Evolutionary conservation across 352 stramenopile species (phyloP).

Genomic region (Stramenopiles sp.): DNA sequence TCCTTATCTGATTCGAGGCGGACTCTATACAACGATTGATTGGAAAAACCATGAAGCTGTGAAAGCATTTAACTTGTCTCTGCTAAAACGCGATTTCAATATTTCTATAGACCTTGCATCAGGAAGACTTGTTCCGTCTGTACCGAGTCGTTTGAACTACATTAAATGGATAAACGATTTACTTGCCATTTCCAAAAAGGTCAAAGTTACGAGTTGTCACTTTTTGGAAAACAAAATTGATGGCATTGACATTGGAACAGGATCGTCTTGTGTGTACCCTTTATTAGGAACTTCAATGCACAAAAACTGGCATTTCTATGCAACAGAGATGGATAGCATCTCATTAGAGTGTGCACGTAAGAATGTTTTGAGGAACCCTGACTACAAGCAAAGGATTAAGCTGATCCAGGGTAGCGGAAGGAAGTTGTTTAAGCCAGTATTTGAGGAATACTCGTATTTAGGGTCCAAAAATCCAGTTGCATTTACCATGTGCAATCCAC

Average conservation of each 20-base stretch:
- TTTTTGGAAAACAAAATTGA: no score
- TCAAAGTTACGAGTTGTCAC: no score
- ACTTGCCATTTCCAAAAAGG: no score
- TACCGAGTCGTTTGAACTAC: conserved; percentile 86
- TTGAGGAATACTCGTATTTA: conserved; percentile 14
- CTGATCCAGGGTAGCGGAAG: conserved; percentile 28
- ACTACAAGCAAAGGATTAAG: conserved; percentile 39
- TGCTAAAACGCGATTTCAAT: no score
- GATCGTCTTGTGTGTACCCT: conserved; percentile 82
- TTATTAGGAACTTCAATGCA: conserved; percentile 52
- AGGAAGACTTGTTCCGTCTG: no score
- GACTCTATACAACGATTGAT: no score
- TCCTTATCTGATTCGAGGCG: no score
- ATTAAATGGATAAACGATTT: conserved; percentile 82
- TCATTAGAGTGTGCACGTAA: conserved; percentile 49
- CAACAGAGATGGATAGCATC: conserved; percentile 70
- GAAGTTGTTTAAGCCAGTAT: conserved; percentile 23
- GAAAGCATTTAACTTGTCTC: no score
- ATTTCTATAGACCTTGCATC: no score
- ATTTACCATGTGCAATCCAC: conserved; percentile 89
- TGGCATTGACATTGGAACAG: conserved; percentile 83
- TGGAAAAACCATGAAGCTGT: no score
- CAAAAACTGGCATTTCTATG: conserved; percentile 71
- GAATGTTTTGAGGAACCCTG: conserved; percentile 71
- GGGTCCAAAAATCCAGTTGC: conserved; percentile 33